Percentiles rank a stretch among this genome's conserved stretches.
Conservation (phyloP, 345 rosid genomes). For the Cardiospermum halicacabum region DNA sequence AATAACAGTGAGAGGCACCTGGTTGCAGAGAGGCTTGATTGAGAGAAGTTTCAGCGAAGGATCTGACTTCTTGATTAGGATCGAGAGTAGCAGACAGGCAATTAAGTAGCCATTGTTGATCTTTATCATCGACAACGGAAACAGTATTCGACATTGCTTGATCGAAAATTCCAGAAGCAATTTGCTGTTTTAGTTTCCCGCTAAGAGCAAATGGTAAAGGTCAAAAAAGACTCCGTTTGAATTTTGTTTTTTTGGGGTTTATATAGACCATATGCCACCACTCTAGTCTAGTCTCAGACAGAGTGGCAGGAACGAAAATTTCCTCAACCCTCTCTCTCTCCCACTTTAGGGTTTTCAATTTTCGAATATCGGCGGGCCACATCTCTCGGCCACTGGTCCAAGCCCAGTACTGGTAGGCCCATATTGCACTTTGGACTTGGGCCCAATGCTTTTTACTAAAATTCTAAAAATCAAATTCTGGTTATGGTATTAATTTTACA, state of each 20-base stretch:
- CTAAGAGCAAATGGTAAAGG: conserved; percentile 5
- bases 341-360: neutral
- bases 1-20: conserved; percentile 45
- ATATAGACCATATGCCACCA: conserved; percentile 4
- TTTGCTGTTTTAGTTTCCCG: conserved; percentile 20
- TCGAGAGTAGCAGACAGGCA: conserved; percentile 88
- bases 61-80: conserved; percentile 73
- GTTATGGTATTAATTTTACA: no score
- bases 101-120: conserved; percentile 85
- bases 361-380: neutral
- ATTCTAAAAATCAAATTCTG: no score
- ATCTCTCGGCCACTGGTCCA: neutral
- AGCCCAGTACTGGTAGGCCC: neutral
- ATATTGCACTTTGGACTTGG: neutral
- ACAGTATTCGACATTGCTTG: conserved; percentile 20
- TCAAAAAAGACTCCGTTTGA: neutral
- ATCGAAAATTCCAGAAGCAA: conserved; percentile 3
- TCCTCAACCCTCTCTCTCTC: neutral
- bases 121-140: conserved; percentile 44
- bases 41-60: conserved; percentile 84
- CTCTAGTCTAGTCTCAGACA: neutral
- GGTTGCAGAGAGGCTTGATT: conserved; percentile 81
- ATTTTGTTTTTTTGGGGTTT: conserved; percentile 10
- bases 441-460: neutral
- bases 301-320: conserved; percentile 21